phyloP scores from a whole-genome alignment of 345 rosid genomes.

The Rhizophora apiculata region DNA sequence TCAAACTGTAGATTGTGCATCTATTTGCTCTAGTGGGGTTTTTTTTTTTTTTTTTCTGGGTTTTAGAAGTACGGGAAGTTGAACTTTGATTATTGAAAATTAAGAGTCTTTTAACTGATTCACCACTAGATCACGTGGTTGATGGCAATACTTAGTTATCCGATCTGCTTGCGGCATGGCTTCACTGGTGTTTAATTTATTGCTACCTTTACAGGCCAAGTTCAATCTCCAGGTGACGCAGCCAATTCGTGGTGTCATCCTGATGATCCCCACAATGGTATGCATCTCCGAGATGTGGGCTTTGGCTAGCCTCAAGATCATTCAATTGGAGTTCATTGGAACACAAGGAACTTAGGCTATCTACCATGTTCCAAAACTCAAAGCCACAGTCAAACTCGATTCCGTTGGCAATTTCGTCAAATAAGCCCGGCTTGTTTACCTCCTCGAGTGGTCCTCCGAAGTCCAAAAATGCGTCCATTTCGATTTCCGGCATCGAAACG shows the following conservation, averaged over 20 bases:
- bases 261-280: constrained; percentile 4
- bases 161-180: too few species aligned
- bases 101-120: too few species aligned
- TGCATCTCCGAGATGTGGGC: constrained; percentile 21
- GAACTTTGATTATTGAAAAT: too few species aligned
- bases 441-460: constrained; percentile 34
- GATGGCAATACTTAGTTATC: too few species aligned
- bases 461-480: constrained; percentile 10
- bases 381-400: constrained; percentile 55
- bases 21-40: too few species aligned
- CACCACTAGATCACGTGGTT: too few species aligned
- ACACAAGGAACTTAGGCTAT: constrained; percentile 36
- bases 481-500: constrained; percentile 17
- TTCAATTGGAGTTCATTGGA: constrained; percentile 13
- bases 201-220: constrained; percentile 42
- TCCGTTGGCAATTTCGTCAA: constrained; percentile 9
- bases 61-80: too few species aligned
- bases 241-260: constrained; percentile 50
- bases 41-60: too few species aligned
- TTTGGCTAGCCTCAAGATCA: constrained; percentile 20
- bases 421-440: constrained; percentile 54
- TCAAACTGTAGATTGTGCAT: too few species aligned
- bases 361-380: constrained; percentile 75
- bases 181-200: too few species aligned
- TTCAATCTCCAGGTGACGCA: constrained; percentile 57